Base-by-base conservation (phyloP, 2,329 filamentous ascomycete species). In the Sporothrix variecibatus region DNA sequence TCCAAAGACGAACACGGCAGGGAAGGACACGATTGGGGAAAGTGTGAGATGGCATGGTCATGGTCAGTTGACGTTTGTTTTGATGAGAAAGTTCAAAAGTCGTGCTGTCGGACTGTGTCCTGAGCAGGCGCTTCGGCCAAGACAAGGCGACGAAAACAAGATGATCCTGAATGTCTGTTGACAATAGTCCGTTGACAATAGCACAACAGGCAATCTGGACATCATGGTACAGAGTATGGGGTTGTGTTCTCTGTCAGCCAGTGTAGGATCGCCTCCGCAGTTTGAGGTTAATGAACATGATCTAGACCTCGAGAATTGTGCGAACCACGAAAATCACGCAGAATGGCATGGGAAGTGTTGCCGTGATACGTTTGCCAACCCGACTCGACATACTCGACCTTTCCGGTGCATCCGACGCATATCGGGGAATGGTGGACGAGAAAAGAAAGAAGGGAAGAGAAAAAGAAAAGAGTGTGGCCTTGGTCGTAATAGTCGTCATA, bases 1-100 rank as follows among this genome's bases (percentile, higher is more conserved):
- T 73, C 56, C 31, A 71, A 11, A 73, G 72, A 46, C 67, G 72
- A 71, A 43, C 67, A 73, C 72, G 20, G 15, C 72, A 73, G 72
- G 65, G 34, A 71, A 49, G 15, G 26, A 31, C 11, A 58, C 23
- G 15, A 26, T 26, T 31, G 34, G 38, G 38, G 38, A n/a, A 20
- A 56, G 6, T 11, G 31, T 20, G 26, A 26, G 17, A 26, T 26
- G 56, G 17, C 40, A 51, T 65, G 71, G 17, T 2, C 49, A 40
- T 7, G 23, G 34, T 8, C 38, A 46, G n/a, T 31, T 40, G 43
- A 43, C 56, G 20, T 28, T 26, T 9, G n/a, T 8, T 38, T 46
- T 15, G 11, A 1, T 17, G 38, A 8, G n/a, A 8, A 8, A 2
- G 6, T 28, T 5, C 17, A 15, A n/a, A 46, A 9, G 38, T 28